Evolutionary conservation across 805 yeast genomes (phyloP), one percentile per base, ranked within the genome.

Genomic region (Teunomyces atbi): DNA sequence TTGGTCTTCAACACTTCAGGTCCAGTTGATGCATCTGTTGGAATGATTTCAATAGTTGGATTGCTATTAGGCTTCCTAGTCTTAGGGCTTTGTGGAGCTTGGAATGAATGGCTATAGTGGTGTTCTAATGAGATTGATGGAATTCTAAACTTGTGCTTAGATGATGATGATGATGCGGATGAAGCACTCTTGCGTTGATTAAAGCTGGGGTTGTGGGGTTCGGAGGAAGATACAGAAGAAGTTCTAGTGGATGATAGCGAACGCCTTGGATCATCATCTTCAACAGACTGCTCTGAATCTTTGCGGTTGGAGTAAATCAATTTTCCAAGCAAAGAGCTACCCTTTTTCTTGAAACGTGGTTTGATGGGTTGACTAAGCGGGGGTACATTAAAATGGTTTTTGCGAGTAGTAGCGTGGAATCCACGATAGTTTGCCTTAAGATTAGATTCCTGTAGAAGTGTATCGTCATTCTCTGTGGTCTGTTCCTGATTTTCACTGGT

Each of bases 321-420:
- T 45, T 71, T 72, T 5, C 74, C 74, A 21, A 72, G 56, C 38
- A 73, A 52, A 1, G 71, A 61, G 29, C 63, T 54, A 34, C 71
- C 63, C 52, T 68, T 65, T 52, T 69, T 73, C 47, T 63, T 65
- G 56, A 69, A 68, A 37, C 68, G 65, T 0, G 81, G 81, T 49
- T 75, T 76, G 23, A 77, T 71, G 1, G 81, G 81, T n/a, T 71
- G 76, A 18, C 62, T 52, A 38, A 75, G 64, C 3, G 82, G 81
- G 1, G 82, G 81, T 2, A 70, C 58, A 13, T 69, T 68, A 18
- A 61, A 60, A 15, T 53, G 52, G 6, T 63, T 65, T 15, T 64
- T 58, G 26, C 59, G 51, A 40, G 54, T 62, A 36, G 61, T 61
- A 11, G 65, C 63, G 51, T 73, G 78, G 57, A 73, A 71, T 4